Evolutionary conservation across 257 asterid species (phyloP).

Genomic region (Sherardia arvensis): DNA sequence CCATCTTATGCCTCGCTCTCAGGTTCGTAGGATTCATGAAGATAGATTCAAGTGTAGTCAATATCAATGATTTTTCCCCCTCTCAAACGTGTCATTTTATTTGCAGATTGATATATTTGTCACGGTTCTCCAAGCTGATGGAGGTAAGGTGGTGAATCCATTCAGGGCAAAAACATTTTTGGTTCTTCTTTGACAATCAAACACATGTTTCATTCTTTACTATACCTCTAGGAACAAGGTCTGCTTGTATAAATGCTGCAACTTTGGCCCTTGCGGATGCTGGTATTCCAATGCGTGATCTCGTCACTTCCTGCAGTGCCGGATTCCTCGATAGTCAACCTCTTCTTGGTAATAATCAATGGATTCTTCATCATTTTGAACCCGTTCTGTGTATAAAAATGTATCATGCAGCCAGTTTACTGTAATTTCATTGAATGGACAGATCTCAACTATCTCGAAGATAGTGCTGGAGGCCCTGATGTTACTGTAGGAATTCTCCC

Average conservation of each 20-base stretch:
- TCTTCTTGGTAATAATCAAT: constrained; percentile 51
- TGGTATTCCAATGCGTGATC: constrained; percentile 94
- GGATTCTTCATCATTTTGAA: neutral
- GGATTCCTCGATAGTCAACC: constrained; percentile 81
- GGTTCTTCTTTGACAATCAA: neutral
- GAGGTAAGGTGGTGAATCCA: constrained; percentile 45
- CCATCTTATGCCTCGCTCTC: constrained; percentile 88
- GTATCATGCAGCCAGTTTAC: neutral
- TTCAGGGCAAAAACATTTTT: neutral
- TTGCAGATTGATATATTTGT: constrained; percentile 91
- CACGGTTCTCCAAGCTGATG: constrained; percentile 99
- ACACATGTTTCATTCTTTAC: neutral
- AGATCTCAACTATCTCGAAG: constrained; percentile 91
- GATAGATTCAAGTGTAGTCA: constrained; percentile 1
- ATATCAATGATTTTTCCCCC: neutral
- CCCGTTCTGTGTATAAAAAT: neutral
- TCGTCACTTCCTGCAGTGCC: constrained; percentile 86
- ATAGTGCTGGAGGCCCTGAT: constrained; percentile 98
- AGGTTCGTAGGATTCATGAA: constrained; percentile 37
- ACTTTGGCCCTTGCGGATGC: constrained; percentile 97
- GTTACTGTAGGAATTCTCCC: constrained; percentile 91
- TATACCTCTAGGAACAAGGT: constrained; percentile 75
- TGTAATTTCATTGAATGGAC: constrained; percentile 11
- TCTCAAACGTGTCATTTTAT: constrained; percentile 3
- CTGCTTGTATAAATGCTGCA: constrained; percentile 99